Conservation (phyloP, 1,139 yeast genomes). For the Magnusiomyces tetraspermus region DNA sequence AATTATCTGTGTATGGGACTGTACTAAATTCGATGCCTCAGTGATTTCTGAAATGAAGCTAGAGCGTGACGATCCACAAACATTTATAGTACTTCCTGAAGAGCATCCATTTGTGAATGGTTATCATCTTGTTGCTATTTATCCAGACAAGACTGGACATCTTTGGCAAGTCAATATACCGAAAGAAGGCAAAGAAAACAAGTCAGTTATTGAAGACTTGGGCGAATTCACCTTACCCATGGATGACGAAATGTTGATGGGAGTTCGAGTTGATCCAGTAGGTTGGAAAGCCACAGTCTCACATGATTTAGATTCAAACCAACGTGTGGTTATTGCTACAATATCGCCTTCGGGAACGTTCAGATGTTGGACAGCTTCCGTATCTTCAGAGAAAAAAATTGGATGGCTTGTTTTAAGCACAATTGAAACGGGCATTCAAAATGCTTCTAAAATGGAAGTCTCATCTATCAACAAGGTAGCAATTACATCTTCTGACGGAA, state of each 20-base stretch:
- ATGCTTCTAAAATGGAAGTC: constrained; percentile 52
- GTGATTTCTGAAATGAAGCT: constrained; percentile 19
- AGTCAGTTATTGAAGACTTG: constrained; percentile 9
- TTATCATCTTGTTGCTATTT: constrained; percentile 41
- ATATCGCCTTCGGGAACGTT: constrained; percentile 50
- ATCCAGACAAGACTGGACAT: constrained; percentile 23
- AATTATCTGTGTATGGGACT: constrained; percentile 55
- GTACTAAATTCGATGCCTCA: constrained; percentile 29
- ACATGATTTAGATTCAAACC: constrained; percentile 33
- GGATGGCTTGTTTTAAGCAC: constrained; percentile 45
- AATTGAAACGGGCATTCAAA: constrained; percentile 47
- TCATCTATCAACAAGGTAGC: constrained; percentile 72
- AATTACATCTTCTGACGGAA: constrained; percentile 46
- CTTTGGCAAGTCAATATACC: constrained; percentile 14
- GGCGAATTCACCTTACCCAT: constrained; percentile 20
- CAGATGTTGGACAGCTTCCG: constrained; percentile 41
- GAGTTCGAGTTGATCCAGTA: constrained; percentile 61
- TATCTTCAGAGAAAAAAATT: constrained; percentile 21
- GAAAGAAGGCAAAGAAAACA: not conserved
- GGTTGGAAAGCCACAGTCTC: constrained; percentile 39
- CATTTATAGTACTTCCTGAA: constrained; percentile 44
- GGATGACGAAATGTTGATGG: constrained; percentile 33
- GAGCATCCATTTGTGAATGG: constrained; percentile 26
- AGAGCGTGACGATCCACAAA: constrained; percentile 27
- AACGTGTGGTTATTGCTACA: constrained; percentile 48